These are phyloP conservation scores for Cubamyces sp. DNA, from an alignment of 768 basidiomycete genomes.

Conservation along the genomic window DNA sequence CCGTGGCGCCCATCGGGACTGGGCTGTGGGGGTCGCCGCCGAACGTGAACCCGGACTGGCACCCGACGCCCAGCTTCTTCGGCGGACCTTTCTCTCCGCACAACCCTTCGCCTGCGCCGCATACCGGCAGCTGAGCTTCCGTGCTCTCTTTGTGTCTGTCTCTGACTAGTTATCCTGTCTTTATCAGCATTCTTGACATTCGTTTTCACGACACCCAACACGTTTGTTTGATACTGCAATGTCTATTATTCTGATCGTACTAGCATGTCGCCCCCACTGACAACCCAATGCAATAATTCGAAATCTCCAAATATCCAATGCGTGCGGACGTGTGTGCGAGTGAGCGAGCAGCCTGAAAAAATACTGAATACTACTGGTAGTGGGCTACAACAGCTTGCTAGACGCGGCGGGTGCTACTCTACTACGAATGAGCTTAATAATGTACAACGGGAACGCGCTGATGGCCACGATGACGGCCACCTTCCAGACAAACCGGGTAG, in stretches of 20 bases:
- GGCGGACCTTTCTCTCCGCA: constrained; percentile 51
- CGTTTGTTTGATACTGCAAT: constrained; percentile 33
- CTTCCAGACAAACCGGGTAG: constrained; percentile 89
- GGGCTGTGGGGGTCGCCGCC: constrained; percentile 30
- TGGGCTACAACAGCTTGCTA: constrained; percentile 77
- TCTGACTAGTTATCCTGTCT: constrained; percentile 12
- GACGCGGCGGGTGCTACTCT: constrained; percentile 91
- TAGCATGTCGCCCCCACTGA: constrained; percentile 34
- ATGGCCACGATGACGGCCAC: constrained; percentile 94
- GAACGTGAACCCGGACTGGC: constrained; percentile 50
- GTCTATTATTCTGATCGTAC: constrained; percentile 32
- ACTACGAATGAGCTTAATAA: constrained; percentile 86
- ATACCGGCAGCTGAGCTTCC: constrained; percentile 36
- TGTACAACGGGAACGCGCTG: constrained; percentile 88
- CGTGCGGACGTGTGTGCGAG: not conserved
- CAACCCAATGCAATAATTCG: constrained; percentile 32
- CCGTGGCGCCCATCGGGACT: constrained; percentile 30
- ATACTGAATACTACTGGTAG: no score
- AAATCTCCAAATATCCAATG: constrained; percentile 19
- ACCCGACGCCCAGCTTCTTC: constrained; percentile 51
- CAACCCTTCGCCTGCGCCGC: constrained; percentile 55
- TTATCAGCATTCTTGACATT: constrained; percentile 32
- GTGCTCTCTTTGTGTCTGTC: no score
- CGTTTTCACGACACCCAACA: constrained; percentile 7
- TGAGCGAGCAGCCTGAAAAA: not conserved